These are phyloP conservation scores for Fusarium sp. DNA, from an alignment of 2,329 filamentous ascomycete species.

Conservation along the genomic window DNA sequence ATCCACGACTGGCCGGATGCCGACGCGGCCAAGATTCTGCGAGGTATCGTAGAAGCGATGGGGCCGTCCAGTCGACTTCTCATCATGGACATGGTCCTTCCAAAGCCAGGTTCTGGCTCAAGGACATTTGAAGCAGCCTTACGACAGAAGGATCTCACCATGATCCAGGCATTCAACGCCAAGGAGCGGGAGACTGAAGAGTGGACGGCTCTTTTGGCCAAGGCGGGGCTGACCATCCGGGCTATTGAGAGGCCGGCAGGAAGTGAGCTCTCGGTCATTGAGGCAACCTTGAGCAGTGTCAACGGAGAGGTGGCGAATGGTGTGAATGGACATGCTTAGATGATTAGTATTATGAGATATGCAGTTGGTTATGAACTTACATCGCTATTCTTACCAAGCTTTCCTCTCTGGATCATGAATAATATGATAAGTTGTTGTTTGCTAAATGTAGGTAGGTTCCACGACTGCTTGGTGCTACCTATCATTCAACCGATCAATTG, in stretches of 20 bases:
- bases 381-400: not conserved
- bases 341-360: not conserved
- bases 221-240: constrained; percentile 12
- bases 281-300: not conserved
- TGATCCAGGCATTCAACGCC: constrained; percentile 36
- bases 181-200: constrained; percentile 25
- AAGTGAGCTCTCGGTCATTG: constrained; percentile 29
- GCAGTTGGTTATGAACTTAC: not conserved
- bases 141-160: constrained; percentile 35
- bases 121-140: constrained; percentile 15
- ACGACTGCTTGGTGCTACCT: not conserved
- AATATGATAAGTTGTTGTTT: not conserved
- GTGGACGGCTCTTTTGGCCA: constrained; percentile 17
- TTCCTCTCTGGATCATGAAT: rapidly evolving
- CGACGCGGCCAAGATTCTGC: constrained; percentile 47
- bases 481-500: not conserved
- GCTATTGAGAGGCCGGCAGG: constrained; percentile 24
- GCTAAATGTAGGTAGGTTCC: not conserved
- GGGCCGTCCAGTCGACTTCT: constrained; percentile 5
- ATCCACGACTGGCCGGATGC: constrained; percentile 53
- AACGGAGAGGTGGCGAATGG: not conserved
- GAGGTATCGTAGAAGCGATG: constrained; percentile 19
- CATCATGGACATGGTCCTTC: constrained; percentile 40
- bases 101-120: constrained; percentile 17
- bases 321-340: not conserved